Evolutionary conservation across 768 basidiomycete genomes (phyloP).

Genomic region (Phylloporus arenicola): DNA sequence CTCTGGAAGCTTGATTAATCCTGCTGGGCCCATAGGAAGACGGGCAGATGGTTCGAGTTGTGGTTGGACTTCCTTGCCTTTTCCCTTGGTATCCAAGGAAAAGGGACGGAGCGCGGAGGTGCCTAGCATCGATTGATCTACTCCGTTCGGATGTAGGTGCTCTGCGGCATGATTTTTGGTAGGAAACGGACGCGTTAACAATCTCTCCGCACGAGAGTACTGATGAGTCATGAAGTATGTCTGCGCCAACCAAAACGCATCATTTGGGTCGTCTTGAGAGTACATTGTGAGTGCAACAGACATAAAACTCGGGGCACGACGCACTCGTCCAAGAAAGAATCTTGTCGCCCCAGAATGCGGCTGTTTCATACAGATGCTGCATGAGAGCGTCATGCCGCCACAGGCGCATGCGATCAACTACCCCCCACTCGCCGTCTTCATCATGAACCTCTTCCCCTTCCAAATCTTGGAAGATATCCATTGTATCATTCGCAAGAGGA

Average conservation of each 20-base stretch:
- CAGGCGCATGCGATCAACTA: slow-evolving; percentile 91
- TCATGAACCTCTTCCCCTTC: slow-evolving; percentile 54
- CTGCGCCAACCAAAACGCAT: slow-evolving; percentile 99
- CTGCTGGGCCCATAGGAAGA: slow-evolving; percentile 67
- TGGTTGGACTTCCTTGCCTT: slow-evolving; percentile 50
- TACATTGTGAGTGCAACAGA: slow-evolving; percentile 3
- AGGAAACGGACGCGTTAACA: slow-evolving; percentile 84
- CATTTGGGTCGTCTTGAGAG: slow-evolving; percentile 81
- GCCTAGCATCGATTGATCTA: slow-evolving; percentile 11
- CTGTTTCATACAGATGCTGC: slow-evolving; percentile 97
- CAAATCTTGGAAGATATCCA: slow-evolving; percentile 70
- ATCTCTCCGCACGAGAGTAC: slow-evolving; percentile 87
- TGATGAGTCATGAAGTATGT: slow-evolving; percentile 95
- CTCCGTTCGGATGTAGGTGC: slow-evolving; percentile 24
- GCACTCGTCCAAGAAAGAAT: slow-evolving; percentile 92
- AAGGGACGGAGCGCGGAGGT: slow-evolving; percentile 41
- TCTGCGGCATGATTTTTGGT: slow-evolving; percentile 40
- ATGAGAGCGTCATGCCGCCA: slow-evolving; percentile 98
- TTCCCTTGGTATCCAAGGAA: slow-evolving; percentile 46
- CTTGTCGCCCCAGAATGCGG: slow-evolving; percentile 98
- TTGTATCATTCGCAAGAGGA: slow-evolving; percentile 73
- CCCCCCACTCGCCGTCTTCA: slow-evolving; percentile 70
- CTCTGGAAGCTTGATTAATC: slow-evolving; percentile 64
- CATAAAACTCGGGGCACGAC: slow-evolving; percentile 29
- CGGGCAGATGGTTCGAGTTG: slow-evolving; percentile 40